Percentiles rank a stretch among this genome's conserved stretches.
Conservation (phyloP, 495 filamentous ascomycete genomes). For the Penicillium samsonianum region DNA sequence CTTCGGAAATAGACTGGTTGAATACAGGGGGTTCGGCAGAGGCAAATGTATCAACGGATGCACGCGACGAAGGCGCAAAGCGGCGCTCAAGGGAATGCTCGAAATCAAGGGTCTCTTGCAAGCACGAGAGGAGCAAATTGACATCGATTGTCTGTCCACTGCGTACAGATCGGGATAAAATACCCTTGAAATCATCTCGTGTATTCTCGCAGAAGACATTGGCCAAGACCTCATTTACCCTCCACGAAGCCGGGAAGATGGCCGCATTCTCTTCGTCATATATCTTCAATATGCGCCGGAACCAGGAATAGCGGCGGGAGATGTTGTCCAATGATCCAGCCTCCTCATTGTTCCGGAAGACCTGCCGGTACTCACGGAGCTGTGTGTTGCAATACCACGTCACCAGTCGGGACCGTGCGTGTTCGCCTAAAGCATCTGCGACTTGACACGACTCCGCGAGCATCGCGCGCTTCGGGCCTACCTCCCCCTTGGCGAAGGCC, state of each 20-base stretch:
- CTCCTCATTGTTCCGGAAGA: conserved; percentile 95
- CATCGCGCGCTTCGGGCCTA: conserved; percentile 65
- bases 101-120: conserved; percentile 97
- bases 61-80: conserved; percentile 74
- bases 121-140: conserved; percentile 83
- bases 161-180: conserved; percentile 83
- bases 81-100: conserved; percentile 87
- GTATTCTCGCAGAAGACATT: conserved; percentile 95
- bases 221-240: conserved; percentile 85
- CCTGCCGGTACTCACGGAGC: conserved; percentile 89
- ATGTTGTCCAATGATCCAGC: conserved; percentile 98
- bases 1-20: conserved; percentile 91
- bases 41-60: conserved; percentile 89
- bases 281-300: conserved; percentile 90
- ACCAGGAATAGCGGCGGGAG: conserved; percentile 91
- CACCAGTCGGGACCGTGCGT: conserved; percentile 76
- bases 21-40: conserved; percentile 80
- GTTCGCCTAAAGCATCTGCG: conserved; percentile 93
- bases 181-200: conserved; percentile 90
- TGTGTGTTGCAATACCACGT: conserved; percentile 99
- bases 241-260: conserved; percentile 88
- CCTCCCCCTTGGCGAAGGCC: conserved; percentile 87
- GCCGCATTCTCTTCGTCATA: conserved; percentile 91
- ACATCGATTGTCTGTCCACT: conserved; percentile 88
- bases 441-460: conserved; percentile 87